Evolutionary conservation across 139 green algal species (phyloP), one percentile per base, ranked within the genome.

Genomic region (Chlorella sp.): DNA sequence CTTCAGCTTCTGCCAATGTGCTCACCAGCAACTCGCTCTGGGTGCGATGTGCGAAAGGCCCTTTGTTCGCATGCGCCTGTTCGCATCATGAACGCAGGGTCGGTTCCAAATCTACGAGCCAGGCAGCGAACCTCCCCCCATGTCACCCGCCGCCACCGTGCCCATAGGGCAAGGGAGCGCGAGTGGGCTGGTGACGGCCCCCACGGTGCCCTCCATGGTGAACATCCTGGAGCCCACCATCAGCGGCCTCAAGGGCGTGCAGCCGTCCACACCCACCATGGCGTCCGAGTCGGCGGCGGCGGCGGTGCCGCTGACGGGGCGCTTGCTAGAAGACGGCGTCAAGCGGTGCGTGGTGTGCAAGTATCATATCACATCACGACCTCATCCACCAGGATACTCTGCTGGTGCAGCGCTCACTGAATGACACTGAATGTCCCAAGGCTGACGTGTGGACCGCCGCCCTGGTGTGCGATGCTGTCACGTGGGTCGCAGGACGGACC

Each of bases 41-140:
- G 10, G 17, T 55, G 10, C 42, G 17, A 26, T 26, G 10, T 55
- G 42, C 17, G 17, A 6, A 24, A 27, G 24, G 63, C 30, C 23
- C n/a, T 29, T 6, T 36, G 6, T 29, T 5, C 27, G 35, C 5
- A 14, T 69, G 63, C 23, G 29, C 5, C 29, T 49, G 63, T 26
- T 10, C 17, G 17, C 10, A 10, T 55, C 10, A 10, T 26, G 42
- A 10, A 26, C 79, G 70, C 82, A 91, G 76, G 88, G 89, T 5
- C 78, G 89, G 1, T 95, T 94, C 77, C 84, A 93, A 67, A 82
- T 95, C 55, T 93, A 90, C 35, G 80, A 85, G 71, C 70, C 72
- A 20, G 75, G 73, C 6, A 71, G 76, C 22, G 62, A 75, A 55
- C 73, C 76, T 24, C 73, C 80, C 2, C 75, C 75, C 5, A 75